Conservation (phyloP, 352 stramenopile genomes). For the Pythium sukuiense region DNA sequence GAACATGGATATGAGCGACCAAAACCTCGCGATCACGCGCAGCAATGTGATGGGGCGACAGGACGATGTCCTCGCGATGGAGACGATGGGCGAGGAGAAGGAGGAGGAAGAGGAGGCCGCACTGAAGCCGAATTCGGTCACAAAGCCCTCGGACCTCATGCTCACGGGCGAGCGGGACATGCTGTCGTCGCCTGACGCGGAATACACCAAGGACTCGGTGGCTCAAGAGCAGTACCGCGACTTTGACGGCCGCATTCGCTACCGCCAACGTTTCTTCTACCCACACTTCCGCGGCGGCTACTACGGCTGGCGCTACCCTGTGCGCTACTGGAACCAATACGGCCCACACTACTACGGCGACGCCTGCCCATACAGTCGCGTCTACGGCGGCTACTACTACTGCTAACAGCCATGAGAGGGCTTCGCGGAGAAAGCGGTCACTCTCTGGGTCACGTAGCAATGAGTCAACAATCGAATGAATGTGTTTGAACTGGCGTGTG, state of each 20-base stretch:
- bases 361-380: conserved; percentile 33
- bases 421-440: too few species aligned
- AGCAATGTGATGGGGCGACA: conserved; percentile 20
- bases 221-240: not conserved
- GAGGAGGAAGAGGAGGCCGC: not conserved
- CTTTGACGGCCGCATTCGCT: conserved; percentile 10
- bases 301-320: conserved; percentile 44
- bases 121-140: conserved; percentile 1
- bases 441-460: too few species aligned
- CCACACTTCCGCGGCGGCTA: conserved; percentile 30
- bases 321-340: conserved; percentile 43
- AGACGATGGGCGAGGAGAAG: not conserved
- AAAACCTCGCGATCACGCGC: conserved; percentile 22
- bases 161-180: conserved; percentile 19
- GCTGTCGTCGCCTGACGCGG: conserved; percentile 13
- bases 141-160: not conserved
- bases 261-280: conserved; percentile 35
- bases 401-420: conserved; percentile 28
- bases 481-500: too few species aligned
- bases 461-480: too few species aligned
- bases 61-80: conserved; percentile 7
- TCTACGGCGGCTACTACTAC: conserved; percentile 43
- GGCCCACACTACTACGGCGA: conserved; percentile 32
- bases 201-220: not conserved
- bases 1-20: conserved; percentile 8